These are phyloP conservation scores for Manihot esculenta DNA, from an alignment of 441 rosid genomes.

Conservation along the genomic window DNA sequence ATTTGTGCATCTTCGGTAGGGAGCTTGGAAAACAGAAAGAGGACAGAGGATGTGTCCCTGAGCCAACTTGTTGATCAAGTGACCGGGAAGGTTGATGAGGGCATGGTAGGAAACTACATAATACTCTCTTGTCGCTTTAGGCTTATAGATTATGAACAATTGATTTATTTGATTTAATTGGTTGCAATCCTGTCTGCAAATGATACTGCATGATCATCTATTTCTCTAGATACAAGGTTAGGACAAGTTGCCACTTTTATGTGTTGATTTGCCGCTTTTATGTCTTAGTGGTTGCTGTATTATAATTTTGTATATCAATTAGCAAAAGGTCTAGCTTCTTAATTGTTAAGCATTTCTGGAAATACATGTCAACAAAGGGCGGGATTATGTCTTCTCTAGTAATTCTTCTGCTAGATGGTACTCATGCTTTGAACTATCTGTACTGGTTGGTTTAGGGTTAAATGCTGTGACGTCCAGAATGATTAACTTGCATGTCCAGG, in stretches of 20 bases:
- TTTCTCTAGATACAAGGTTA: background rate
- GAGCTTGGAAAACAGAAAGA: conserved; percentile 37
- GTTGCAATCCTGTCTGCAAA: conserved; percentile 5
- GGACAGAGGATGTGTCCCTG: conserved; percentile 42
- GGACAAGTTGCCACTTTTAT: background rate
- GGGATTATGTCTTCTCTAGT: background rate
- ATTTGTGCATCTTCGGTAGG: conserved; percentile 48
- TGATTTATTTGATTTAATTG: conserved; percentile 10
- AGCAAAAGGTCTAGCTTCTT: background rate
- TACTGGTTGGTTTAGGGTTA: background rate
- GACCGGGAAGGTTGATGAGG: conserved; percentile 48
- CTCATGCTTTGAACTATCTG: background rate
- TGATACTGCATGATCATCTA: conserved; percentile 4
- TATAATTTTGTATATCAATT: background rate
- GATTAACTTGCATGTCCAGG: background rate
- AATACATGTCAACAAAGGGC: background rate
- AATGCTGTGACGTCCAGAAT: background rate
- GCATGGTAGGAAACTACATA: conserved; percentile 42
- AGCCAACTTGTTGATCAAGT: conserved; percentile 44
- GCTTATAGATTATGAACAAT: conserved; percentile 7
- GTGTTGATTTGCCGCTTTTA: background rate
- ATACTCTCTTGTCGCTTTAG: conserved; percentile 5
- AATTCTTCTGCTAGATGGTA: background rate
- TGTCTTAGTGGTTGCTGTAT: background rate
- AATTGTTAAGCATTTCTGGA: background rate